A percentile compares a stretch with the other conserved stretches of the same genome.
These are phyloP conservation scores for Phytophthora ramorum DNA, from an alignment of 352 stramenopile genomes.

Conservation along the genomic window DNA sequence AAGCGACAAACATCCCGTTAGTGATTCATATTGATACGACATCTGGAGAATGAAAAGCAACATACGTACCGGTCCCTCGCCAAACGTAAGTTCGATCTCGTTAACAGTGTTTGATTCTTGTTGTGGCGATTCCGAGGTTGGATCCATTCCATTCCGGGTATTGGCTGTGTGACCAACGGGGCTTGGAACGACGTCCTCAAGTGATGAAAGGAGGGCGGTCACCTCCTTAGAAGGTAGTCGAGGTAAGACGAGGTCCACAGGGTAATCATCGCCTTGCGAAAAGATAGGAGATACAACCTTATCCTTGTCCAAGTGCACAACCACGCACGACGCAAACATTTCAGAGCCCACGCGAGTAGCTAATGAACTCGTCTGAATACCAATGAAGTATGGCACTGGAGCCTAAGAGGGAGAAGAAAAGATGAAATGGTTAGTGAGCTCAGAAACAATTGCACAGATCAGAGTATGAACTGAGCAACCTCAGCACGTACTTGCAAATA, in stretches of 20 bases:
- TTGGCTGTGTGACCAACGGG: constrained; percentile 31
- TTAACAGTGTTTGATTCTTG: constrained; percentile 24
- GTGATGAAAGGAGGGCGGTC: constrained; percentile 37
- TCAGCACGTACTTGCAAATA: constrained; percentile 67
- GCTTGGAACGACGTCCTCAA: constrained; percentile 52
- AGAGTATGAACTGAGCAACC: neutral
- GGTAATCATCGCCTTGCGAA: constrained; percentile 55
- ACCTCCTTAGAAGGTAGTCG: constrained; percentile 58
- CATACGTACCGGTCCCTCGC: constrained; percentile 59
- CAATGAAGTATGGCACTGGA: constrained; percentile 87
- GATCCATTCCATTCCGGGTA: neutral
- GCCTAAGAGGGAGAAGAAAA: constrained; percentile 47
- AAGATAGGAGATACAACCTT: constrained; percentile 82
- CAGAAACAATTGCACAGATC: too few relatives aligned
- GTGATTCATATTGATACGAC: neutral
- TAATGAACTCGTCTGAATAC: constrained; percentile 84
- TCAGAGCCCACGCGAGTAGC: constrained; percentile 74
- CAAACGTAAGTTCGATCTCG: constrained; percentile 79
- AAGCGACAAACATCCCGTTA: neutral
- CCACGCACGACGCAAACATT: constrained; percentile 81
- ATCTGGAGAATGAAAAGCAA: neutral
- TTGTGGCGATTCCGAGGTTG: constrained; percentile 10
- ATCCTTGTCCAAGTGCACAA: constrained; percentile 87
- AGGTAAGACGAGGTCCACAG: constrained; percentile 61
- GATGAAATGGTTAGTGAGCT: neutral